These are phyloP conservation scores for Brasilioporus rufonigricans DNA, from an alignment of 768 basidiomycete species.

Conservation along the genomic window DNA sequence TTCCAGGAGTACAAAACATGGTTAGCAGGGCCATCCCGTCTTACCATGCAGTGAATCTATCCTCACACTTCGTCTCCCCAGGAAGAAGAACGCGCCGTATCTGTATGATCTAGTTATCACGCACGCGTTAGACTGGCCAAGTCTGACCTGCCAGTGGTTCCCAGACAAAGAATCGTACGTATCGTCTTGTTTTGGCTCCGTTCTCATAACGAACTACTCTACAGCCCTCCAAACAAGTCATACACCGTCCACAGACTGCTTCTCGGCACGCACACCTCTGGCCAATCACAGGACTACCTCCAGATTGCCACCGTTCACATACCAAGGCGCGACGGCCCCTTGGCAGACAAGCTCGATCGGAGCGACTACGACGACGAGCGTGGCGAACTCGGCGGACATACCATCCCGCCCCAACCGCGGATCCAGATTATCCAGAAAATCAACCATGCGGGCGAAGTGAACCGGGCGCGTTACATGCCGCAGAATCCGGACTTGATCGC, in stretches of 20 bases:
- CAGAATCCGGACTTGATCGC: conserved; percentile 97
- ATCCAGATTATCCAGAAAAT: conserved; percentile 92
- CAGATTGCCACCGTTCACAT: conserved; percentile 95
- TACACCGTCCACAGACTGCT: conserved; percentile 93
- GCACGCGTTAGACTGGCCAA: conserved; percentile 98
- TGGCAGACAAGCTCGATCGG: conserved; percentile 75
- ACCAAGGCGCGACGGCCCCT: conserved; percentile 72
- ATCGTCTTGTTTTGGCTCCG: not conserved
- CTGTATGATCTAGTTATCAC: conserved; percentile 97
- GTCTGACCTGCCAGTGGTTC: conserved; percentile 97
- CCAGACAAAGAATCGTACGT: conserved; percentile 92
- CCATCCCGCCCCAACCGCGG: conserved; percentile 78
- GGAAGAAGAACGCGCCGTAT: conserved; percentile 98
- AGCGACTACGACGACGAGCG: conserved; percentile 87
- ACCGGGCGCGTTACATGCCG: conserved; percentile 98
- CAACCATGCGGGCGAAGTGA: conserved; percentile 94
- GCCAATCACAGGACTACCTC: conserved; percentile 89
- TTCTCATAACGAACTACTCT: not conserved
- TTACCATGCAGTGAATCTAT: not conserved
- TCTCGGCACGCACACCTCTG: conserved; percentile 96
- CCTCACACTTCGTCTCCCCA: conserved; percentile 27
- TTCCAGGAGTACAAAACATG: conserved; percentile 83
- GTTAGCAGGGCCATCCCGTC: conserved; percentile 36
- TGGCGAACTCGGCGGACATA: conserved; percentile 92
- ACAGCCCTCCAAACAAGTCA: conserved; percentile 87